Conservation (phyloP, 345 rosid species). For the Xanthoceras sorbifolium region DNA sequence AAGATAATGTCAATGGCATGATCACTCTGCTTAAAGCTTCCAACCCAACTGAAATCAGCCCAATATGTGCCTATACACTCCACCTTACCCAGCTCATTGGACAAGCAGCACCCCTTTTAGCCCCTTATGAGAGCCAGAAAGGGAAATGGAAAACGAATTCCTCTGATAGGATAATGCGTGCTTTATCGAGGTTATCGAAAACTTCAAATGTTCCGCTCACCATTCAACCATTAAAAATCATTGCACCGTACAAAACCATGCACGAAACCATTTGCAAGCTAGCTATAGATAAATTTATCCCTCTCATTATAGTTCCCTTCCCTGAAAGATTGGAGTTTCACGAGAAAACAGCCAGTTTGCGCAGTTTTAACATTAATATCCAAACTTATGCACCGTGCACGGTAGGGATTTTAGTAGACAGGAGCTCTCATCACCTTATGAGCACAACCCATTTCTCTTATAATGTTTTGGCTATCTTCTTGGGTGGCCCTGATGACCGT, state of each 20-base stretch:
- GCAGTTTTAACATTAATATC: conserved; percentile 5
- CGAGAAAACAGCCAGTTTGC: not conserved
- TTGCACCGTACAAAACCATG: conserved; percentile 34
- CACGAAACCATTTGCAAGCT: conserved; percentile 35
- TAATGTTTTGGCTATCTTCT: conserved; percentile 25
- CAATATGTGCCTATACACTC: conserved; percentile 18
- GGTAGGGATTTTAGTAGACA: conserved; percentile 30
- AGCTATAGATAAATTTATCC: conserved; percentile 22
- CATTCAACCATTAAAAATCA: conserved; percentile 18
- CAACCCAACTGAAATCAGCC: conserved; percentile 12
- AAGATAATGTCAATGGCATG: conserved; percentile 31
- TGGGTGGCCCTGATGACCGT: conserved; percentile 36
- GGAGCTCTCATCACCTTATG: not conserved
- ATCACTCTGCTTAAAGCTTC: conserved; percentile 36
- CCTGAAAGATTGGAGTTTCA: not conserved
- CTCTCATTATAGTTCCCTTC: conserved; percentile 32
- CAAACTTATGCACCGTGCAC: conserved; percentile 32
- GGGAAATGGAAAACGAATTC: not conserved
- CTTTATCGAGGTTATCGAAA: conserved; percentile 23
- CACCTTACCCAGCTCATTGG: conserved; percentile 33
- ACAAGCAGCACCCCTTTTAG: conserved; percentile 24
- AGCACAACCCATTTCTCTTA: not conserved
- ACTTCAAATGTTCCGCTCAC: not conserved
- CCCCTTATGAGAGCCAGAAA: conserved; percentile 19
- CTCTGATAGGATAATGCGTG: conserved; percentile 29